Base-by-base conservation (phyloP, 306 rosid species). In the Spatholobus suberectus region DNA sequence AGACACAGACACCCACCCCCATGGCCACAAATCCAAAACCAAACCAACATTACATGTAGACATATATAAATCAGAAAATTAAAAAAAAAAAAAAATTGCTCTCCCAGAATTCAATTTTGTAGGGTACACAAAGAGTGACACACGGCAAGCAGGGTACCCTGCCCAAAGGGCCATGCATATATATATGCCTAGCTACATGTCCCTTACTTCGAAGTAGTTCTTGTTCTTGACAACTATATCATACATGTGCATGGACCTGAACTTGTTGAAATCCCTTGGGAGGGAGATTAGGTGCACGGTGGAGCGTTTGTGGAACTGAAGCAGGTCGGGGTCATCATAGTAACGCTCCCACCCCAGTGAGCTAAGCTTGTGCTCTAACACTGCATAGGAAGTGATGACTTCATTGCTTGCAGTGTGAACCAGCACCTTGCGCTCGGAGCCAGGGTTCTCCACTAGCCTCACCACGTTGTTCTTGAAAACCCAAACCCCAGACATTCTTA, bases 211-310 rank as follows among this genome's bases (percentile, higher is more conserved):
- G 26, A 96, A 96, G 70, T 77, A 26, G 87, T 90, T 86, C 27
- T 89, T 94, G 82, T 96, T 96, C 82, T 96, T 96, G 54, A 96
- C 98, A 24, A 96, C 99, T 52, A 96, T 91, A 81, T 96, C 99
- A 37, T 80, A 96, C 99, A 96, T 96, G 85, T 94, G 98, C 93
- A 94, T 89, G 90, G 97, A 85, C 88, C 87, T 96, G 88, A 96
- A 88, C 83, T 51, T 89, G 87, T 32, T 79, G 86, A 96, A 96
- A 43, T 96, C 99, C 52, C 75, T 82, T 0, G 98, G 99, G 13
- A 96, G 97, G 8, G 99, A 94, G 83, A 96, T 94, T 37, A 96
- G 95, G 75, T 94, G 92, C 8, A 91, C 90, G 5, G 99, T 93
- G 49, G 92, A 89, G 37, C 90, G 84, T 82, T 92, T 96, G 84